These are phyloP conservation scores for Chaetomium tenue DNA, from an alignment of 495 filamentous ascomycete genomes.

Conservation along the genomic window DNA sequence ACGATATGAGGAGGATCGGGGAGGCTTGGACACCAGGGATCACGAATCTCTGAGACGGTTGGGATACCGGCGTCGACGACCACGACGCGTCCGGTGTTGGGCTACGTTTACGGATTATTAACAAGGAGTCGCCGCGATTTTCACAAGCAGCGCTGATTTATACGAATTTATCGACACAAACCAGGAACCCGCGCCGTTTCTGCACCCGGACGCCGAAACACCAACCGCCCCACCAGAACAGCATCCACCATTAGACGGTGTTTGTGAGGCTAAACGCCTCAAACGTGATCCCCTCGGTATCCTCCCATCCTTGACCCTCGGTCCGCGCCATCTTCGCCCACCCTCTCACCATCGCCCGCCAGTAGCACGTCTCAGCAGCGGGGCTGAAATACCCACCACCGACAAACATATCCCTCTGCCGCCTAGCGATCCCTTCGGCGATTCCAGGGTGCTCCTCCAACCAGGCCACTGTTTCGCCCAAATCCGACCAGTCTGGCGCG, in stretches of 20 bases:
- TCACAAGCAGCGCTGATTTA: not conserved
- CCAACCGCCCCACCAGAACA: not conserved
- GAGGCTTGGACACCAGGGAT: slow-evolving; percentile 64
- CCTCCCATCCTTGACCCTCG: slow-evolving; percentile 38
- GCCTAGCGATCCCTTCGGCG: slow-evolving; percentile 50
- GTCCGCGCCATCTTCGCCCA: slow-evolving; percentile 45
- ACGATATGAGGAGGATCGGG: slow-evolving; percentile 81
- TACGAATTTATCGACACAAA: not conserved
- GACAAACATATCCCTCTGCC: slow-evolving; percentile 47
- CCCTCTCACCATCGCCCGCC: slow-evolving; percentile 49
- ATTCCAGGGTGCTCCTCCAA: slow-evolving; percentile 43
- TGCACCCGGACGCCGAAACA: not conserved
- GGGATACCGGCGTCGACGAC: not conserved
- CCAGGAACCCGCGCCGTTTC: not conserved
- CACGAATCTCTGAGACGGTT: slow-evolving; percentile 34
- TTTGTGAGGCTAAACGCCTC: slow-evolving; percentile 44
- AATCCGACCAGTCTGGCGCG: slow-evolving; percentile 51
- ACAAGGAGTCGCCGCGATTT: not conserved
- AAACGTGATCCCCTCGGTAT: slow-evolving; percentile 39
- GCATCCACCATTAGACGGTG: slow-evolving; percentile 11
- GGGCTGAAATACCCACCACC: slow-evolving; percentile 49
- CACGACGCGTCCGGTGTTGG: not conserved
- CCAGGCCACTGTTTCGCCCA: slow-evolving; percentile 46
- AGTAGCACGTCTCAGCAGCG: slow-evolving; percentile 55
- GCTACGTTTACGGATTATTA: not conserved